Conservation (phyloP, 2,329 filamentous ascomycete species). For the Neurospora sp. region DNA sequence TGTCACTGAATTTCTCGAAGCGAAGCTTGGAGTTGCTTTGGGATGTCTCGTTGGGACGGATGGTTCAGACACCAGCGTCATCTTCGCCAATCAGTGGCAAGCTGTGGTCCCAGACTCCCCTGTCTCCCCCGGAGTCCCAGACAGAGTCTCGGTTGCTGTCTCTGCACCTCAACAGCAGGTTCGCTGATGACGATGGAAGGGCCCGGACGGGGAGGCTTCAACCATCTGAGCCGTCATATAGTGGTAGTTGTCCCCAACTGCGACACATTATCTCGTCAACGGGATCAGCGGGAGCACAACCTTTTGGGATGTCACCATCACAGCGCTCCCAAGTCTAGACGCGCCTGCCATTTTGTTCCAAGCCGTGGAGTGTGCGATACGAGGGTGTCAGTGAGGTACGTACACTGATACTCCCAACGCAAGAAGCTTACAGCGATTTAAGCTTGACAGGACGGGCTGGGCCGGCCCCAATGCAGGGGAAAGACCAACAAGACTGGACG, state of each 20-base stretch:
- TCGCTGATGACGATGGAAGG: not conserved
- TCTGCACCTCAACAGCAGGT: not conserved
- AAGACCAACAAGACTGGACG: not conserved
- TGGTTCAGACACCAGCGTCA: slow-evolving; percentile 7
- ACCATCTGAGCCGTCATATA: not conserved
- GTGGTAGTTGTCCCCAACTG: not conserved
- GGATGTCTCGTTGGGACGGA: not conserved
- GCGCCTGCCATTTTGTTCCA: not conserved
- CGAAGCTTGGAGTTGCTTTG: slow-evolving; percentile 1
- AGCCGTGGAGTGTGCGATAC: not conserved
- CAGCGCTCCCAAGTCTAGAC: not conserved
- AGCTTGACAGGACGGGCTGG: not conserved
- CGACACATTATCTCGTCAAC: not conserved
- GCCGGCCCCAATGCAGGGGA: not conserved
- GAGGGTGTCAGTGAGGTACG: not conserved
- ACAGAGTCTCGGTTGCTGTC: not conserved
- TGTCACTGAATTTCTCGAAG: not conserved
- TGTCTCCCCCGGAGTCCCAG: not conserved
- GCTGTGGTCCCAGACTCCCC: not conserved
- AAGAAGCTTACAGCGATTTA: not conserved
- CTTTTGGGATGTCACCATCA: not conserved
- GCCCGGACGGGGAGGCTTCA: not conserved
- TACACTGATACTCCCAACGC: not conserved
- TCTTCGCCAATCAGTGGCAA: slow-evolving; percentile 11
- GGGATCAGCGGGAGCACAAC: not conserved